Evolutionary conservation across 441 rosid genomes (phyloP).

Genomic region (Aleurites moluccanus): DNA sequence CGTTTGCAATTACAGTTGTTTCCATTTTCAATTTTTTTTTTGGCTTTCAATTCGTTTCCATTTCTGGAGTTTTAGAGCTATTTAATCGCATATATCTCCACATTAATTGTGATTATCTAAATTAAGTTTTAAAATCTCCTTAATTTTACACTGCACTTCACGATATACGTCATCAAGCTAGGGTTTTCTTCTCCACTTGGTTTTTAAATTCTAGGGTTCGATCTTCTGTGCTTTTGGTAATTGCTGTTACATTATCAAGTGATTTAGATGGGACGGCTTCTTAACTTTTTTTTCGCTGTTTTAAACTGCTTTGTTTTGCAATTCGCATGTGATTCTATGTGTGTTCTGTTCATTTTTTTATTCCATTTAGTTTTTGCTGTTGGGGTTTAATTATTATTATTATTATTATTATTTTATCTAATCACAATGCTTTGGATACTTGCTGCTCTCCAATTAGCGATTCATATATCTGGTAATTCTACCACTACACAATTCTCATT

Average conservation of each 20-base stretch:
- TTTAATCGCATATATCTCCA: conserved; percentile 17
- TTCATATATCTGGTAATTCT: conserved; percentile 29
- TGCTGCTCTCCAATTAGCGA: conserved; percentile 6
- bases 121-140: conserved; percentile 10
- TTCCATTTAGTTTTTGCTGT: background rate
- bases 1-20: conserved; percentile 5
- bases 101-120: conserved; percentile 29
- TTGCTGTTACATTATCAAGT: conserved; percentile 9
- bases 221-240: conserved; percentile 27
- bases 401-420: conserved; percentile 21
- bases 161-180: conserved; percentile 19
- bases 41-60: conserved; percentile 22
- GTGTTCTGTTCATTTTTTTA: background rate
- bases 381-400: conserved; percentile 14
- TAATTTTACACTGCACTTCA: conserved; percentile 10
- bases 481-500: conserved; percentile 4
- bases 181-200: conserved; percentile 31
- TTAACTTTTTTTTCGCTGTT: background rate
- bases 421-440: background rate
- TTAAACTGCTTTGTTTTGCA: background rate
- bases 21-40: conserved; percentile 16
- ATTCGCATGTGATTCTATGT: background rate
- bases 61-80: conserved; percentile 17
- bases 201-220: conserved; percentile 40
- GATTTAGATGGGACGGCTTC: background rate